Evolutionary conservation across 345 rosid genomes (phyloP).

Genomic region (Carallia brachiata): DNA sequence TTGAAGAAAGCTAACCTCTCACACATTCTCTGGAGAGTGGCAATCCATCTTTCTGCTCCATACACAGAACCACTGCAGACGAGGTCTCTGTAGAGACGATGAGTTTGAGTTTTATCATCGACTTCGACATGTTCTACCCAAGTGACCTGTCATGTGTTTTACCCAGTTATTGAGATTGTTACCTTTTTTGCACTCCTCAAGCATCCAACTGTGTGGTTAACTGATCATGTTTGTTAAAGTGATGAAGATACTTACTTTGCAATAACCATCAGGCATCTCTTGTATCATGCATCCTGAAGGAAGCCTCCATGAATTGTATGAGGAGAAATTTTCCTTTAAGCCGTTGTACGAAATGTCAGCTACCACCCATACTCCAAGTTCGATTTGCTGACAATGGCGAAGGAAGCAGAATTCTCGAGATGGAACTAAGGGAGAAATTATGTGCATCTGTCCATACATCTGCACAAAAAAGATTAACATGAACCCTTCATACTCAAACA

Average conservation of each 20-base stretch:
- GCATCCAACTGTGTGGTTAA: too few relatives aligned
- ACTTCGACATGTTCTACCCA: constrained; percentile 88
- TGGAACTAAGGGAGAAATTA: constrained; percentile 70
- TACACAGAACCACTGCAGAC: constrained; percentile 40
- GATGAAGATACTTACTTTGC: constrained; percentile 36
- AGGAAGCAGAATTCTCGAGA: constrained; percentile 59
- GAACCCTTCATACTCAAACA: not conserved
- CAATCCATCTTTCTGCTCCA: constrained; percentile 65
- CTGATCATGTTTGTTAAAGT: not conserved
- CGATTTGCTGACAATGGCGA: constrained; percentile 54
- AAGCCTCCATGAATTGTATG: constrained; percentile 49
- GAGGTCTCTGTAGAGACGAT: constrained; percentile 51
- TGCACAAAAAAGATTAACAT: constrained; percentile 16
- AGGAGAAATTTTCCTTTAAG: constrained; percentile 13
- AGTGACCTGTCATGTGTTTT: constrained; percentile 40
- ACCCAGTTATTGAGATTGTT: too few relatives aligned
- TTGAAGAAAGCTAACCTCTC: constrained; percentile 48
- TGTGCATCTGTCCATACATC: constrained; percentile 62
- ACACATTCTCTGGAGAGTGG: constrained; percentile 51
- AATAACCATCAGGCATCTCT: constrained; percentile 46
- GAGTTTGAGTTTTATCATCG: constrained; percentile 47
- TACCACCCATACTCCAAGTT: constrained; percentile 57
- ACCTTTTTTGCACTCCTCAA: too few relatives aligned
- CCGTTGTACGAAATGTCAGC: constrained; percentile 53
- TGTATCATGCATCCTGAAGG: constrained; percentile 85